These are phyloP conservation scores for Trichoderma koningii DNA, from an alignment of 2,329 filamentous ascomycete species.

Conservation along the genomic window DNA sequence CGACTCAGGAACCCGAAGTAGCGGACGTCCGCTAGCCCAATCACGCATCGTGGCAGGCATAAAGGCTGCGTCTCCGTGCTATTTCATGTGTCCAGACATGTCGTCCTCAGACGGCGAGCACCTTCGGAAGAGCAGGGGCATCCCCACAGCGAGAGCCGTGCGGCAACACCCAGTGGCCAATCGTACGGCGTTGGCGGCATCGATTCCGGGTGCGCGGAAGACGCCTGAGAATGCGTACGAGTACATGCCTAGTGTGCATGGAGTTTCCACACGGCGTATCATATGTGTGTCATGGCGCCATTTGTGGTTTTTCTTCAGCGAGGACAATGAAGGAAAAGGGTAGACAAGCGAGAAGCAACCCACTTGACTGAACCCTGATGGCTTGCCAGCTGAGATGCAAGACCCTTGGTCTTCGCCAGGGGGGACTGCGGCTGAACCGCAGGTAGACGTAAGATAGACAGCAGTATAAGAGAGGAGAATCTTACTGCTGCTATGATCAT, in stretches of 20 bases:
- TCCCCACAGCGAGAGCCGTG: conserved; percentile 12
- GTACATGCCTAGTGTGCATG: not conserved
- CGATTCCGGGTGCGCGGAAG: not conserved
- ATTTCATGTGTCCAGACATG: conserved; percentile 3
- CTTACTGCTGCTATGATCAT: not conserved
- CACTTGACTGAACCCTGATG: not conserved
- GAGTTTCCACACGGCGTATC: not conserved
- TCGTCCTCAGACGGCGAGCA: not conserved
- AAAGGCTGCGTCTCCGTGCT: conserved; percentile 1
- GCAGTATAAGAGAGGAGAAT: no score
- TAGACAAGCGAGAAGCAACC: not conserved
- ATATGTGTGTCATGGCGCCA: not conserved
- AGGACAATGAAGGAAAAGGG: not conserved
- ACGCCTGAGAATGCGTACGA: not conserved
- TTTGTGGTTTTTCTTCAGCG: not conserved
- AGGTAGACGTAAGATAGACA: not conserved
- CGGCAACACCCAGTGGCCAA: conserved; percentile 1
- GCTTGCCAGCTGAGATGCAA: not conserved
- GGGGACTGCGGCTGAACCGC: conserved; percentile 6
- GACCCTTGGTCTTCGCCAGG: not conserved
- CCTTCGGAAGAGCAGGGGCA: not conserved
- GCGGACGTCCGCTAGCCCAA: conserved; percentile 11
- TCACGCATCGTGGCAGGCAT: conserved; percentile 7
- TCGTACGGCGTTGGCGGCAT: not conserved
- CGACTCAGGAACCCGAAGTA: conserved; percentile 25